Conservation (phyloP, 192 early-diverging fungal genomes). For the Jimgerdemannia flammicorona region DNA sequence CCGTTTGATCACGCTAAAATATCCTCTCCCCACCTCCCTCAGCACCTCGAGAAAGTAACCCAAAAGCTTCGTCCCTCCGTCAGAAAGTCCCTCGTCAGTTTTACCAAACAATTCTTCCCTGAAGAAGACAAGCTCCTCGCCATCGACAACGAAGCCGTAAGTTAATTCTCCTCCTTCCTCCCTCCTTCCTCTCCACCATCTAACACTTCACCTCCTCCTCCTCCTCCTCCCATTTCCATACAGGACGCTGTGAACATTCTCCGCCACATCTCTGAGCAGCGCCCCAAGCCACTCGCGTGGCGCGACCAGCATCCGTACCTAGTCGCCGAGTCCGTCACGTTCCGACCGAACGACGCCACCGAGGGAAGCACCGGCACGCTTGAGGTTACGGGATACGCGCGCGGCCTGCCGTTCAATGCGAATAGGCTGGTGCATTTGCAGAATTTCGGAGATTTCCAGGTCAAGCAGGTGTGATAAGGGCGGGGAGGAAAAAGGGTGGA, state of each 20-base stretch:
- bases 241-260: constrained; percentile 63
- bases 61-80: constrained; percentile 68
- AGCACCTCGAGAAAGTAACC: constrained; percentile 62
- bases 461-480: constrained; percentile 50
- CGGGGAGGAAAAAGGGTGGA: not conserved
- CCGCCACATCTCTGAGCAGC: constrained; percentile 73
- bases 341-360: constrained; percentile 48
- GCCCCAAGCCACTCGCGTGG: constrained; percentile 80
- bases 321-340: constrained; percentile 73
- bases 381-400: constrained; percentile 80
- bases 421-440: constrained; percentile 92
- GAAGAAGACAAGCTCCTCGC: constrained; percentile 71
- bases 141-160: constrained; percentile 35
- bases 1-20: not conserved
- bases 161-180: constrained; percentile 18
- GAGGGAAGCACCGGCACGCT: constrained; percentile 59
- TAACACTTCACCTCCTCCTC: not conserved
- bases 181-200: not conserved
- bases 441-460: constrained; percentile 92
- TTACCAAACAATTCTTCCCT: constrained; percentile 86
- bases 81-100: constrained; percentile 82
- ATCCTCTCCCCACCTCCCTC: not conserved
- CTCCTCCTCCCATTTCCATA: not conserved
- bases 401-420: constrained; percentile 83
- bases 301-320: constrained; percentile 87